Evolutionary conservation across 805 yeast species (phyloP), one percentile per base, ranked within the genome.

Genomic region (Yamadazyma akitaensis): DNA sequence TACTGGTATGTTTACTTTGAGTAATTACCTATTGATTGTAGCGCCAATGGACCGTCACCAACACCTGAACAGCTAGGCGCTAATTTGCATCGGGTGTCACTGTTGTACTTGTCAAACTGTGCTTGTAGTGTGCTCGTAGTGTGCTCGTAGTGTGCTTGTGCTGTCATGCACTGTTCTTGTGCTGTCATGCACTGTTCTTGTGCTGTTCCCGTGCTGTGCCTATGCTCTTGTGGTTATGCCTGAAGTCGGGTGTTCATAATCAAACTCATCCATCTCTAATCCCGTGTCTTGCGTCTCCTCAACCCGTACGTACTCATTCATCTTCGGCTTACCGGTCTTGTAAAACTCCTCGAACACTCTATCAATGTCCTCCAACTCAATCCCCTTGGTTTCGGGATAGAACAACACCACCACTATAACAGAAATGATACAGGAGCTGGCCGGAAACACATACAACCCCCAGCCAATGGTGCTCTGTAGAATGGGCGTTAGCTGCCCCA

Each of bases 301-400:
- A n/a, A 37, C 44, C 8, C 42, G 38, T 2, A 48, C 39, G 25
- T 55, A 55, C 13, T 49, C 51, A 38, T 52, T 55, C 56, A 51
- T 52, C 21, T 52, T 49, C 2, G 62, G 48, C 18, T 56, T 55
- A 14, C 52, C 34, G 4, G 17, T 52, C 14, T 53, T 52, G 46
- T 65, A 63, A 49, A 61, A 68, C 40, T 65, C 68, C 21, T 61
- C 67, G 52, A 72, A 71, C 18, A 70, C 61, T 26, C 53, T 40
- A 52, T 72, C 76, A 14, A 72, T 70, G 39, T 71, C 68, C 53
- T 72, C 77, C 36, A 72, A 57, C 53, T 72, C 77, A 14, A 69
- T 62, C 3, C 75, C 75, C 52, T 69, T 72, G 14, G 77, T 72
- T 50, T 72, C 77, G 1, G 77, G 77, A 50, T 68, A 72, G 46